Evolutionary conservation across 306 rosid species (phyloP).

Genomic region (Mucuna pruriens): DNA sequence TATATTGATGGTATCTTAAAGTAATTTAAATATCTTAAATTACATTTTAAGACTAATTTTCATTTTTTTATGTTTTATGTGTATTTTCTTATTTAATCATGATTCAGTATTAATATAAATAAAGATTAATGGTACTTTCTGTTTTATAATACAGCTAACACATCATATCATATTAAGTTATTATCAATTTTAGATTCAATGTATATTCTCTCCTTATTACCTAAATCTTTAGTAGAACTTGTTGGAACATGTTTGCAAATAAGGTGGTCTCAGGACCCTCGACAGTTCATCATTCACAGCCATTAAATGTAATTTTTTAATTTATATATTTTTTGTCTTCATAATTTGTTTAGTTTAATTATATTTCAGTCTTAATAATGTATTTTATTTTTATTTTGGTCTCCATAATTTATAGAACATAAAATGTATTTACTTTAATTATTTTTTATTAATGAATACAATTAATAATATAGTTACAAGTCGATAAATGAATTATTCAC

Average conservation of each 20-base stretch:
- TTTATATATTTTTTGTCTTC: not conserved
- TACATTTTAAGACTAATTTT: not conserved
- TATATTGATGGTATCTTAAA: not conserved
- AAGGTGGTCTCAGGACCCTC: not conserved
- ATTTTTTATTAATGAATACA: not conserved
- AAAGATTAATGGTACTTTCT: not conserved
- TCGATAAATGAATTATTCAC: not conserved
- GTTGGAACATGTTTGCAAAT: constrained; percentile 1
- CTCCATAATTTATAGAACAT: not conserved
- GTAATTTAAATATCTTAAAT: not conserved
- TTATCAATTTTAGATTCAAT: not conserved
- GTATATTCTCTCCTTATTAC: not conserved
- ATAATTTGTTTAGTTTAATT: not conserved
- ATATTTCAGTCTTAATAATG: not conserved
- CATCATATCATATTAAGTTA: not conserved
- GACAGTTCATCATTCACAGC: not conserved
- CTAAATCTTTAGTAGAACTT: not conserved
- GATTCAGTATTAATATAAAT: not conserved
- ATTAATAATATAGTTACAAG: not conserved
- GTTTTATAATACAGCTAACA: not conserved
- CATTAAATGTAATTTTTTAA: not conserved
- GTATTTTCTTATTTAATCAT: not conserved
- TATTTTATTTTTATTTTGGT: not conserved
- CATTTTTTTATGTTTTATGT: not conserved
- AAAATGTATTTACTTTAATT: not conserved